These are phyloP conservation scores for Lipomyces chichibuensis DNA, from an alignment of 805 yeast genomes.

Conservation along the genomic window DNA sequence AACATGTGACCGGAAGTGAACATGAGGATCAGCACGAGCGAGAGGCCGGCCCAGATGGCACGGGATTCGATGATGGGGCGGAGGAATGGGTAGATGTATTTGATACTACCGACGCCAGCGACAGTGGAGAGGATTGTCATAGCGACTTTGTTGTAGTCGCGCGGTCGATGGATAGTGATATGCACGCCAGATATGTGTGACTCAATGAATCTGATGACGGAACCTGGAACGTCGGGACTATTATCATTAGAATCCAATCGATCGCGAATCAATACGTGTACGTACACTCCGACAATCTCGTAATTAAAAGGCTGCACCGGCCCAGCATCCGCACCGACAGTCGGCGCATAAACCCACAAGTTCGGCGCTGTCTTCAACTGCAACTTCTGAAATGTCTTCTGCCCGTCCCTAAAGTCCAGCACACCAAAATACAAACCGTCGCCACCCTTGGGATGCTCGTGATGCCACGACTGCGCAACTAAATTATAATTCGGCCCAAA, in stretches of 20 bases:
- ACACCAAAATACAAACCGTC: conserved; percentile 67
- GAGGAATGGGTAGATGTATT: conserved; percentile 25
- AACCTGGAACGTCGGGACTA: conserved; percentile 23
- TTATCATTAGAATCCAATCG: neutral
- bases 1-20: conserved; percentile 93
- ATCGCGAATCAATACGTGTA: conserved; percentile 24
- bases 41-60: conserved; percentile 65
- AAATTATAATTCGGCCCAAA: conserved; percentile 65
- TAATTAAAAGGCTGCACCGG: conserved; percentile 40
- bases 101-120: conserved; percentile 6
- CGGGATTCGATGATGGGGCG: conserved; percentile 31
- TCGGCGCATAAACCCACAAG: conserved; percentile 62
- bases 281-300: conserved; percentile 29
- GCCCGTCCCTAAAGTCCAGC: conserved; percentile 69
- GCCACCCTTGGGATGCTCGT: conserved; percentile 56
- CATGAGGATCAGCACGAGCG: conserved; percentile 65
- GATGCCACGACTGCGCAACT: conserved; percentile 66
- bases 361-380: conserved; percentile 77
- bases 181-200: conserved; percentile 16
- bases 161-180: conserved; percentile 43
- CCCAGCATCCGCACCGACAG: conserved; percentile 44
- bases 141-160: conserved; percentile 39
- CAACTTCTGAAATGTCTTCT: conserved; percentile 55
- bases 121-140: conserved; percentile 24
- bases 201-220: conserved; percentile 25